These are phyloP conservation scores for Aspergillus transmontanensis DNA, from an alignment of 2,329 filamentous ascomycete species.

Conservation along the genomic window DNA sequence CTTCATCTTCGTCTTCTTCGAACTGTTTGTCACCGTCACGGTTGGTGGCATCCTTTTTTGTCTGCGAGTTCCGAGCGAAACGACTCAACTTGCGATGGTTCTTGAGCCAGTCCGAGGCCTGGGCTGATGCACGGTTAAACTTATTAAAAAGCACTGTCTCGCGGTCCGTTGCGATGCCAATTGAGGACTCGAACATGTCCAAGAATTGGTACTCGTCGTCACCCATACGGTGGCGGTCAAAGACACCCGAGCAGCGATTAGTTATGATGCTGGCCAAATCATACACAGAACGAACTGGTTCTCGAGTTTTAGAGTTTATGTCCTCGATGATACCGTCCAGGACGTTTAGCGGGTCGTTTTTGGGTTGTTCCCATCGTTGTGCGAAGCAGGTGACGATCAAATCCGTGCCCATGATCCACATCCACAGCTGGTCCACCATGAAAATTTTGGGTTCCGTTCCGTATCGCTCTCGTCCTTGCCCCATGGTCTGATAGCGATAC, in stretches of 20 bases:
- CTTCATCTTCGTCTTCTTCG: slow-evolving; percentile 31
- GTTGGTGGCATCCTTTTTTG: slow-evolving; percentile 8
- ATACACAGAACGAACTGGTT: slow-evolving; percentile 62
- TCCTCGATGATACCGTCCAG: slow-evolving; percentile 64
- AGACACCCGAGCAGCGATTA: slow-evolving; percentile 61
- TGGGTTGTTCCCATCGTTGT: slow-evolving; percentile 54
- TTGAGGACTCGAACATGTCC: slow-evolving; percentile 68
- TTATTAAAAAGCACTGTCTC: slow-evolving; percentile 62
- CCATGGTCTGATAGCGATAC: slow-evolving; percentile 58
- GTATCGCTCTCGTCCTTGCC: slow-evolving; percentile 33
- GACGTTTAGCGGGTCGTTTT: slow-evolving; percentile 65
- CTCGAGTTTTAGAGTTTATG: slow-evolving; percentile 65
- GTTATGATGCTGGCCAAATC: slow-evolving; percentile 66
- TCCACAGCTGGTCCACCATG: slow-evolving; percentile 71
- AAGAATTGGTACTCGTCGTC: slow-evolving; percentile 66
- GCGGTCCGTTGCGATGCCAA: slow-evolving; percentile 55
- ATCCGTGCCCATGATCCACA: slow-evolving; percentile 63
- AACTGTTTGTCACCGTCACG: slow-evolving; percentile 2
- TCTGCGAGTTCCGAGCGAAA: slow-evolving; percentile 26
- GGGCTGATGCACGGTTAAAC: slow-evolving; percentile 61
- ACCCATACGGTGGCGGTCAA: slow-evolving; percentile 60
- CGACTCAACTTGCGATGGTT: slow-evolving; percentile 50
- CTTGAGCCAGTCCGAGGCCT: slow-evolving; percentile 59
- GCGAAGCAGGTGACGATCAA: slow-evolving; percentile 55
- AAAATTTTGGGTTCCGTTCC: slow-evolving; percentile 59